Evolutionary conservation across 192 early-diverging fungal genomes (phyloP), one percentile per base, ranked within the genome.

Genomic region (Ambispora gerdemannii): DNA sequence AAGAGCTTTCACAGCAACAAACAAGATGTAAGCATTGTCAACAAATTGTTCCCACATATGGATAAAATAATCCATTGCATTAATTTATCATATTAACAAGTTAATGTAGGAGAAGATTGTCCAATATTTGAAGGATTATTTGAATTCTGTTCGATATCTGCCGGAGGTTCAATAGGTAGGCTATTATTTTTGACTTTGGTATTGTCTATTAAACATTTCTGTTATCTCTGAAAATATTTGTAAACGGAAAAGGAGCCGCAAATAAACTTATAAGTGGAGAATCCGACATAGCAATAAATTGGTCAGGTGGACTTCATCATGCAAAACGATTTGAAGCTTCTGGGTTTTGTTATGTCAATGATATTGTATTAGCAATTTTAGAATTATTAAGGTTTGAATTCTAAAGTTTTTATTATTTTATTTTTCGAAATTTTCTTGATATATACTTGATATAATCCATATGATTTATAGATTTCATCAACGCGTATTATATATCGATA

Each of bases 81-180:
- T 65, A 19, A 17, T 25, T 47, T 38, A 15, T 65, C n/a, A 4
- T 33, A 10, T 43, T 31, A 30, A 64, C 17, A 31, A 87, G 85
- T 91, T 76, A 93, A 95, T 67, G 83, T 95, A 7, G 89, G 89
- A 24, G 90, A 94, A 33, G 97, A 98, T 80, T 97, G 94, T 78
- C 97, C 97, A 24, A 87, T 95, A 0, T 98, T 97, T 77, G 95
- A 97, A 70, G 97, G 97, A 0, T 75, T 98, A 11, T 97, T 91
- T 76, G 95, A 97, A 77, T 98, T 95, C 75, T 98, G 94, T 77
- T 83, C 85, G 20, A 86, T 96, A 22, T 94, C 91, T 28, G 89
- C 93, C 11, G 97, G 97, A 59, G 94, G 92, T 49, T 96, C 94
- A 3, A 91, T 98, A 63, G 93, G 84, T 84, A 77, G 72, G 72